Percentiles rank a stretch among this genome's conserved stretches.
Conservation (phyloP, 768 basidiomycete species). For the Tricholoma hemisulphureum region DNA sequence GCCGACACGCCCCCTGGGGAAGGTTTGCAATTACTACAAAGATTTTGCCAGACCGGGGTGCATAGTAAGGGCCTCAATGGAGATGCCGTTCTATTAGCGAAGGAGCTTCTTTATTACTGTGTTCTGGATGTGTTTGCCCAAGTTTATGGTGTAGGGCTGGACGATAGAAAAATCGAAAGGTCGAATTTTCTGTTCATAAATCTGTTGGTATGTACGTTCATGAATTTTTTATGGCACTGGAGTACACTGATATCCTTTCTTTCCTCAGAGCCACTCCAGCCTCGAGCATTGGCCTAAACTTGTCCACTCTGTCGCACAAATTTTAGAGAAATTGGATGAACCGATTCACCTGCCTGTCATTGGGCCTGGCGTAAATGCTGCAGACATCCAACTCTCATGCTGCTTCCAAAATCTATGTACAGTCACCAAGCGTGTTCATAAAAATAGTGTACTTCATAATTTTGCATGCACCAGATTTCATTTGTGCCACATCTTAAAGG, state of each 20-base stretch:
- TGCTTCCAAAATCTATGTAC: background rate
- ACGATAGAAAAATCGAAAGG: background rate
- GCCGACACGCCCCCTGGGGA: too few relatives aligned
- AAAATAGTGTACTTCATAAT: background rate
- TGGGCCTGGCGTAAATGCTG: background rate
- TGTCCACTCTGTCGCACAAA: background rate
- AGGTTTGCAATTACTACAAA: too few relatives aligned
- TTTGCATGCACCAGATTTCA: background rate
- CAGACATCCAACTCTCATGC: background rate
- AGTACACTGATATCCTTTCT: too few relatives aligned
- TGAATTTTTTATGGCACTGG: too few relatives aligned
- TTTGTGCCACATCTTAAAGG: background rate
- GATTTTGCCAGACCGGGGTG: too few relatives aligned
- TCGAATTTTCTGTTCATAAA: background rate
- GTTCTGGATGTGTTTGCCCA: background rate
- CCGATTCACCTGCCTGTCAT: background rate
- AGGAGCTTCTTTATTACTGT: background rate
- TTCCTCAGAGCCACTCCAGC: too few relatives aligned
- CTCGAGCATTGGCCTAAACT: background rate
- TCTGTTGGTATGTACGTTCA: background rate
- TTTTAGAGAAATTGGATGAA: background rate
- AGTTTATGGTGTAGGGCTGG: background rate
- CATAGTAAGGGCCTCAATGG: too few relatives aligned
- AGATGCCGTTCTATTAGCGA: background rate
- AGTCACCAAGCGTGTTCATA: background rate